Conservation (phyloP, 495 filamentous ascomycete genomes). For the Neurospora sp. region DNA sequence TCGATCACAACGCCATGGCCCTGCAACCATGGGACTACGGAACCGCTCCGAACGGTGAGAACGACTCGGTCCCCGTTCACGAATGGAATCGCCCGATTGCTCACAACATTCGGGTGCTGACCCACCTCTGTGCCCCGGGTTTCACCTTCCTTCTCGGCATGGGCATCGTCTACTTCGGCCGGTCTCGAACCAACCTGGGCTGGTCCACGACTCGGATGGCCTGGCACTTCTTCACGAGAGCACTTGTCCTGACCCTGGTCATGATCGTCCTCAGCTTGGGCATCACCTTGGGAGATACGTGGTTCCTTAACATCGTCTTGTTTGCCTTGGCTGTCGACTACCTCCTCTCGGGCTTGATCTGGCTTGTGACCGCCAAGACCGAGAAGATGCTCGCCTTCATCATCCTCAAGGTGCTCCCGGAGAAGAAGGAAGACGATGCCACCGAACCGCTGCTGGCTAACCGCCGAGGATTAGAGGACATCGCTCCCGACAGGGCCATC, state of each 20-base stretch:
- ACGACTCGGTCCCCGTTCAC: slow-evolving; percentile 13
- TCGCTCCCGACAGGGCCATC: slow-evolving; percentile 14
- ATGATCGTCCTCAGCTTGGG: slow-evolving; percentile 7
- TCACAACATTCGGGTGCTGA: slow-evolving; percentile 18
- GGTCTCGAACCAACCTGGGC: slow-evolving; percentile 17
- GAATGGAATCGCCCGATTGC: slow-evolving; percentile 21
- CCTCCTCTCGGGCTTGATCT: slow-evolving; percentile 20
- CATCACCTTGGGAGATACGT: slow-evolving; percentile 11
- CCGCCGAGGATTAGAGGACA: neutral
- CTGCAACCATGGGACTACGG: slow-evolving; percentile 22
- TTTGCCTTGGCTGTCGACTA: slow-evolving; percentile 25
- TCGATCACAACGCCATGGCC: slow-evolving; percentile 21
- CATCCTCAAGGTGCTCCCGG: slow-evolving; percentile 11
- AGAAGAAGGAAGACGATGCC: slow-evolving; percentile 9
- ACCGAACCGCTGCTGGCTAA: slow-evolving; percentile 12
- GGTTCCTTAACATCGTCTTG: slow-evolving; percentile 25
- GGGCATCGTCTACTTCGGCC: slow-evolving; percentile 24
- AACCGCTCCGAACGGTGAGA: slow-evolving; percentile 16
- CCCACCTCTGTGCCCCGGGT: slow-evolving; percentile 26
- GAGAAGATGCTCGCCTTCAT: slow-evolving; percentile 12
- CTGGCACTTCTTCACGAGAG: slow-evolving; percentile 19
- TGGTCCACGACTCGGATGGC: slow-evolving; percentile 18
- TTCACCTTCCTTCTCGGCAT: slow-evolving; percentile 30
- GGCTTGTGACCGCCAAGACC: slow-evolving; percentile 13
- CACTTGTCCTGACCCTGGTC: slow-evolving; percentile 16